Evolutionary conservation across 179 eudicot genomes (phyloP), one percentile per base, ranked within the genome.

Genomic region (Nepenthes alata): DNA sequence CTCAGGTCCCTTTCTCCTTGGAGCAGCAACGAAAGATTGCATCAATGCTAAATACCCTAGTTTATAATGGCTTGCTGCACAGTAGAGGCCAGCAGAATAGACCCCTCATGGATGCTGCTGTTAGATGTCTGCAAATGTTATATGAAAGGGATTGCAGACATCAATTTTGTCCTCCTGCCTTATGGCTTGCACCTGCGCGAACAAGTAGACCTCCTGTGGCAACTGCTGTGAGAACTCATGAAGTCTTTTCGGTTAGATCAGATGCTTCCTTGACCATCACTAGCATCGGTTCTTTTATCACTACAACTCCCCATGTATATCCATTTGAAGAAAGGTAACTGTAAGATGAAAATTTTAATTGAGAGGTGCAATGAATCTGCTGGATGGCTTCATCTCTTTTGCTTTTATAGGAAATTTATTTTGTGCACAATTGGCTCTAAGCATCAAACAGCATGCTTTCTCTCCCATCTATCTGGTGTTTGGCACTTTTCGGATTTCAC

Each of bases 101-200:
- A 67, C 72, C 78, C 60, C 76, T 89, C 47, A 72, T 89, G 81
- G 87, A 82, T 75, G 81, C 84, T 74, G 89, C 98, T 36, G 71
- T 82, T 48, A 84, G 83, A 66, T 91, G 98, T 72, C 76, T 91
- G 55, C 98, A 91, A 80, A 78, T 91, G 76, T 70, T 91, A 60
- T 91, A 91, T 67, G 96, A 91, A 80, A 86, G 98, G 77, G 95
- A 91, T 69, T 91, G 95, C 68, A 81, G 98, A 65, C 98, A 85
- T 78, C 83, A 72, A 65, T 91, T 88, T 71, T 91, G 98, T 64
- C 95, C 91, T 60, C 80, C 89, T 63, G 73, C 76, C 66, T 74
- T 91, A 77, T 91, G 98, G 98, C 87, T 91, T 60, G 75, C 96
- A 61, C 98, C 98, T 65, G 96, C 89, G 64, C 73, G 78, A 60